Evolutionary conservation across 768 basidiomycete species (phyloP).

Genomic region (Cyathus striatus): DNA sequence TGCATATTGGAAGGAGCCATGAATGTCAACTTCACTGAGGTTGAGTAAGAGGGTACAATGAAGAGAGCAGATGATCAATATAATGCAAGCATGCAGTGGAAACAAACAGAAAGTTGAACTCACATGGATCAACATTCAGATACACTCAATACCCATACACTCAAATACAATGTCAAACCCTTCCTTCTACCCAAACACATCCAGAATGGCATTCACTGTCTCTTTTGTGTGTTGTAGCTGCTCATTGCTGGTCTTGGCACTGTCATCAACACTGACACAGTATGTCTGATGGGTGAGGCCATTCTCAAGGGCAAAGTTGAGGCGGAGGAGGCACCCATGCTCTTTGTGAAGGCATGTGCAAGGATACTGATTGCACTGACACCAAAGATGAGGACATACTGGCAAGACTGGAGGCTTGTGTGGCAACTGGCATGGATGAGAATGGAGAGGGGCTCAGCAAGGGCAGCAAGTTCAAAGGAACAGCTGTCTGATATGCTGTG

Average conservation of each 20-base stretch:
- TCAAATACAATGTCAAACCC: slow-evolving; percentile 95
- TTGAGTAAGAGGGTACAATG: slow-evolving; percentile 26
- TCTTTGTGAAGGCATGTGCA: slow-evolving; percentile 74
- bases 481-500: slow-evolving; percentile 69
- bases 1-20: slow-evolving; percentile 87
- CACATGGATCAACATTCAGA: slow-evolving; percentile 88
- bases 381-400: slow-evolving; percentile 83
- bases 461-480: slow-evolving; percentile 75
- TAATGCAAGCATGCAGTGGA: too few relatives aligned
- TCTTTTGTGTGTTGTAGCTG: slow-evolving; percentile 59
- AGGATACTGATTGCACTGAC: slow-evolving; percentile 93
- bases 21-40: slow-evolving; percentile 86
- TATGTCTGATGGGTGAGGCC: slow-evolving; percentile 76
- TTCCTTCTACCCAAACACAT: slow-evolving; percentile 53
- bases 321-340: slow-evolving; percentile 64
- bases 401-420: slow-evolving; percentile 38
- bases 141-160: slow-evolving; percentile 93
- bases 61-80: slow-evolving; percentile 6
- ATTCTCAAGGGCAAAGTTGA: slow-evolving; percentile 70
- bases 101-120: slow-evolving; percentile 25
- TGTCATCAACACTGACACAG: slow-evolving; percentile 49
- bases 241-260: slow-evolving; percentile 50
- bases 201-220: slow-evolving; percentile 43
- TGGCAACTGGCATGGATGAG: slow-evolving; percentile 62
- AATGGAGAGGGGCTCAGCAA: slow-evolving; percentile 94